A percentile compares a stretch with the other conserved stretches of the same genome.
Conservation (phyloP, 2,329 filamentous ascomycete species). For the Penicillium sp. region DNA sequence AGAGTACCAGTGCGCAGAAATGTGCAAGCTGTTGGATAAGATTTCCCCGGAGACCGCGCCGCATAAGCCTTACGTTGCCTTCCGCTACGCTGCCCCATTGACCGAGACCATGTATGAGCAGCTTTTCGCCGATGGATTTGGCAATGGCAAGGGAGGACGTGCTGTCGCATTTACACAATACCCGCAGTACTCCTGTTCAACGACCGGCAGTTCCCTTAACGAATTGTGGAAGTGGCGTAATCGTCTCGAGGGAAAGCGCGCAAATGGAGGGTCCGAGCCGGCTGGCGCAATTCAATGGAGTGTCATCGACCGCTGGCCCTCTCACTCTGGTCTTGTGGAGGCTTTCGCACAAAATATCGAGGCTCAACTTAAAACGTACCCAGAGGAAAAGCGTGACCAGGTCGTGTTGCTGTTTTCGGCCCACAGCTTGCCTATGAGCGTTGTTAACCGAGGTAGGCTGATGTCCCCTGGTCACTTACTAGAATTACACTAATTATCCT, state of each 20-base stretch:
- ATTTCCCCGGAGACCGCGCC: conserved; percentile 90
- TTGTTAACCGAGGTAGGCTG: conserved; percentile 78
- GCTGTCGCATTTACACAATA: conserved; percentile 98
- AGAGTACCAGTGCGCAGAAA: conserved; percentile 87
- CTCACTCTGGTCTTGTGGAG: conserved; percentile 84
- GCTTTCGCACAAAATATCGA: conserved; percentile 93
- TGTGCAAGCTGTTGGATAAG: conserved; percentile 95
- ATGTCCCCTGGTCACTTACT: neutral
- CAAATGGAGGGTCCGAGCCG: conserved; percentile 50
- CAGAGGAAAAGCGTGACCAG: conserved; percentile 72
- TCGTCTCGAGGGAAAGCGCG: conserved; percentile 73
- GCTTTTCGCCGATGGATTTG: conserved; percentile 85
- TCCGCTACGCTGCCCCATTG: conserved; percentile 88
- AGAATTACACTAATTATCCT: conserved; percentile 1
- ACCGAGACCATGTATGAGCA: conserved; percentile 91
- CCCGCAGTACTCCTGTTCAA: conserved; percentile 97
- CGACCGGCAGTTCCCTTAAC: conserved; percentile 92
- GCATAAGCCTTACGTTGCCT: conserved; percentile 96
- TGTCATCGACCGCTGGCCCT: conserved; percentile 96
- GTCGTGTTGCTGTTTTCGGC: conserved; percentile 92
- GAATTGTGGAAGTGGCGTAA: conserved; percentile 98
- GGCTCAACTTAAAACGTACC: conserved; percentile 78
- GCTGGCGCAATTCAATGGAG: conserved; percentile 86
- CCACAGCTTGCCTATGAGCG: conserved; percentile 93
- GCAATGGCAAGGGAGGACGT: conserved; percentile 81